Percentiles rank a stretch among this genome's conserved stretches.
Conservation (phyloP, 31 red algal species). For the Pterothamnion heteromorphum region DNA sequence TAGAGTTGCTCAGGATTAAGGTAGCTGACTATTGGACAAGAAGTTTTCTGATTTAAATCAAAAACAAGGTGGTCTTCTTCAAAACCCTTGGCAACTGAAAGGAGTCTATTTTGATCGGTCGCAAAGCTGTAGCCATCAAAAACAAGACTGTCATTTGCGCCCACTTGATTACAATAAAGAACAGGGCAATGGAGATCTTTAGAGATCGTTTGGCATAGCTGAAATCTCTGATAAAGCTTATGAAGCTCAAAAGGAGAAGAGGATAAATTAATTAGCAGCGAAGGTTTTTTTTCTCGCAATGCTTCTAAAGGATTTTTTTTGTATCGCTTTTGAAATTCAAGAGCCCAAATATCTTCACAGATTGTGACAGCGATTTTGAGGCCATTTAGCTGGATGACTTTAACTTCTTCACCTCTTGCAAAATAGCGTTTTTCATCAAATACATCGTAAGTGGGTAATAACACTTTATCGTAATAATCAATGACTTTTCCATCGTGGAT, state of each 20-base stretch:
- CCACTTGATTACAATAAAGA: conserved; percentile 14
- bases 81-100: not conserved
- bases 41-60: not conserved
- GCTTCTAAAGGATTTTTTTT: not conserved
- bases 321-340: not conserved
- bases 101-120: not conserved
- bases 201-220: not conserved
- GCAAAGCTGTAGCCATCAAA: not conserved
- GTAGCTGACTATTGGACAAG: no score
- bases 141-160: not conserved
- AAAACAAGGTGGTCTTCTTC: not conserved
- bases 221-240: not conserved
- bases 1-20: not conserved
- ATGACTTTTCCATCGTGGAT: not conserved
- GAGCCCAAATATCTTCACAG: conserved; percentile 36
- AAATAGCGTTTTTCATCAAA: conserved; percentile 36
- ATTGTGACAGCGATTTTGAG: not conserved
- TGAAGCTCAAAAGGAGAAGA: not conserved
- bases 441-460: not conserved
- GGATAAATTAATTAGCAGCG: not conserved
- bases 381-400: not conserved
- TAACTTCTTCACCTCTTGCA: not conserved
- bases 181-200: not conserved
- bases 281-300: not conserved
- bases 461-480: not conserved